Conservation (phyloP, 768 basidiomycete species). For the Lyophyllum decastes region DNA sequence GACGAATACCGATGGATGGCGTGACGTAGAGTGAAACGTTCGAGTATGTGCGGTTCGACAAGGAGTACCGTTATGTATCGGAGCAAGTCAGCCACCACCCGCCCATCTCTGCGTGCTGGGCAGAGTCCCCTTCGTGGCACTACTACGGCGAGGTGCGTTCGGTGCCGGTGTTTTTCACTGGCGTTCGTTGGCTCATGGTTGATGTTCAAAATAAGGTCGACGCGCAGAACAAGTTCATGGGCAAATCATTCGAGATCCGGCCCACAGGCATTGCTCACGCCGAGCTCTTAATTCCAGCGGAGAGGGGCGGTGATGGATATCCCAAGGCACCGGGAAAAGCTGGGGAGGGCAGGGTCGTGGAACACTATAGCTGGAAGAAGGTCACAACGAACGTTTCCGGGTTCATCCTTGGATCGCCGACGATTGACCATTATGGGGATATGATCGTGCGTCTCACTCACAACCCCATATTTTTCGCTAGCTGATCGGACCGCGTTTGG, state of each 20-base stretch:
- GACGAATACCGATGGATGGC: neutral
- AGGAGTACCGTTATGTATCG: constrained; percentile 88
- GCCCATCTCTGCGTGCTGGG: constrained; percentile 95
- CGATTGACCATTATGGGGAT: constrained; percentile 93
- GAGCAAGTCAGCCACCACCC: constrained; percentile 99
- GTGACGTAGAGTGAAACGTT: constrained; percentile 80
- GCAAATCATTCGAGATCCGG: constrained; percentile 93
- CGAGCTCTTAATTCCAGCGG: constrained; percentile 74
- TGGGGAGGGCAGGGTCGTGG: constrained; percentile 60
- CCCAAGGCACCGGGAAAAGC: constrained; percentile 51
- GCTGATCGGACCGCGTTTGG: neutral
- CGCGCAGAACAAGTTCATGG: constrained; percentile 96
- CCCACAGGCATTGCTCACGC: constrained; percentile 94
- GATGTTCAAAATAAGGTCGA: constrained; percentile 78
- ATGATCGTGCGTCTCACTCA: constrained; percentile 68
- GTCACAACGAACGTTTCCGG: constrained; percentile 90
- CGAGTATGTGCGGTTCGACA: constrained; percentile 87
- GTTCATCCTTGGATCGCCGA: constrained; percentile 87
- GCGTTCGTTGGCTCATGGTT: neutral
- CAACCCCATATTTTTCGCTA: too few relatives aligned
- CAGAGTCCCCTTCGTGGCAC: constrained; percentile 85
- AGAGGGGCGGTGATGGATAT: constrained; percentile 56
- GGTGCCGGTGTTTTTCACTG: neutral
- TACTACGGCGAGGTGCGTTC: constrained; percentile 81
- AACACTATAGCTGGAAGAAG: constrained; percentile 97